A percentile compares a stretch with the other conserved stretches of the same genome.
phyloP scores from a whole-genome alignment of 1,284 basidiomycete species.

The Anthracocystis panici-leucophaei region DNA sequence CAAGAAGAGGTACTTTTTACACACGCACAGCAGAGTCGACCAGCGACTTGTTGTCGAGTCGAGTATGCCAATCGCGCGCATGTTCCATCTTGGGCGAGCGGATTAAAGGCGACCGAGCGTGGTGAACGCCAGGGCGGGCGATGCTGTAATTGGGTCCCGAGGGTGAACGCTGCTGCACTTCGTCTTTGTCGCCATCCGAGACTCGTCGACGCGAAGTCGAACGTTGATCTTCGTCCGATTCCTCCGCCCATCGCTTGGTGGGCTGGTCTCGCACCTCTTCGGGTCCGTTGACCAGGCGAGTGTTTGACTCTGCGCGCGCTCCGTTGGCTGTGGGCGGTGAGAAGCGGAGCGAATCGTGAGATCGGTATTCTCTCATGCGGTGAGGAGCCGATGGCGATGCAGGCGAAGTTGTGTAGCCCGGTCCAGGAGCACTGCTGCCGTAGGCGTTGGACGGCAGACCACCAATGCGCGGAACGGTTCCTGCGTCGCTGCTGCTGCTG shows the following conservation, averaged over 20 bases:
- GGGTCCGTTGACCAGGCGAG: conserved; percentile 2
- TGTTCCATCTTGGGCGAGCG: conserved; percentile 20
- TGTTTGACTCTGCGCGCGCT: background rate
- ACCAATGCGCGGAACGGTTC: conserved; percentile 30
- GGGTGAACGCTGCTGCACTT: conserved; percentile 20
- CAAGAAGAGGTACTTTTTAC: background rate
- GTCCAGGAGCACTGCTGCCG: conserved; percentile 1
- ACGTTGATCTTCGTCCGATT: conserved; percentile 26
- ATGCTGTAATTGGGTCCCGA: conserved; percentile 23
- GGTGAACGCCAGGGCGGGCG: conserved; percentile 10
- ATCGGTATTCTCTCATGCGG: conserved; percentile 9
- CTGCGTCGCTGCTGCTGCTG: conserved; percentile 20
- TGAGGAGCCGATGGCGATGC: background rate
- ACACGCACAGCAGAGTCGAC: conserved; percentile 34
- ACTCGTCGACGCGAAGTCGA: conserved; percentile 29
- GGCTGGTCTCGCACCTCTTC: conserved; percentile 3
- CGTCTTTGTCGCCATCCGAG: conserved; percentile 38
- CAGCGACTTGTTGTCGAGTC: conserved; percentile 38
- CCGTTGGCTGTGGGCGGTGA: conserved; percentile 2
- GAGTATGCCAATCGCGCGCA: conserved; percentile 39
- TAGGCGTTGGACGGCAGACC: conserved; percentile 36
- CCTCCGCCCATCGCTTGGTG: conserved; percentile 38
- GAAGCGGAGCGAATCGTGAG: conserved; percentile 12
- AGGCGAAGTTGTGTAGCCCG: conserved; percentile 1
- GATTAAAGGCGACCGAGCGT: conserved; percentile 10